Evolutionary conservation across 1,284 basidiomycete species (phyloP), one percentile per base, ranked within the genome.

Genomic region (Neotropicomus parvogracilis): DNA sequence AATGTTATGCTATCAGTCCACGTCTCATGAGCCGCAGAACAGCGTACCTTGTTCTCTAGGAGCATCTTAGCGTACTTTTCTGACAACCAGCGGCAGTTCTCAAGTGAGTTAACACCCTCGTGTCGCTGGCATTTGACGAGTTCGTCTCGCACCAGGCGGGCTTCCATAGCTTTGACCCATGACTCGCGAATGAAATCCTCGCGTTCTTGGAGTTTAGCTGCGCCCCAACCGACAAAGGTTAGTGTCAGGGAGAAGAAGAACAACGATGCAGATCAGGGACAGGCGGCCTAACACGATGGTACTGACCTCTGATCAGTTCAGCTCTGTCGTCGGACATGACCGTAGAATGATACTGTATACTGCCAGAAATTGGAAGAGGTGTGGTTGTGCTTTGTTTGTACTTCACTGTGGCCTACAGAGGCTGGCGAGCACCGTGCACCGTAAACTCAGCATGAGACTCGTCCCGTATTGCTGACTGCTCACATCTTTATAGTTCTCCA

Each of bases 161-260:
- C 84, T 71, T 98, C 92, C 93, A 98, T 97, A 21, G 89, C 85
- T 62, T 85, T 87, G 38, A 98, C 79, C 95, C 95, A 99, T 48
- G 88, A 88, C 72, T 97, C 92, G 51, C 91, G 86, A 62, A 98
- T 77, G 69, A 82, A 78, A 40, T 83, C 75, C 52, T 95, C 92
- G 42, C 90, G 86, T 56, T 79, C 78, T 56, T 78, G 68, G 39
- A 86, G 65, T 64, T 77, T 80, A 21, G 76, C 85, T 88, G 21
- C 11, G 14, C 45, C 13, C 40, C 36, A 10, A 39, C 16, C 44
- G 7, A 45, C 37, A 20, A 13, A 20, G 28, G 24, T 41, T 31
- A 26, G 35, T 40, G 8, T 7, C 36, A 21, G 20, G 20, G n/a
- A 20, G 26, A 44, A 16, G 24, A 16, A 17, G 16, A 36, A 40